Evolutionary conservation across 768 basidiomycete species (phyloP).

Genomic region (Pholiota conissans): DNA sequence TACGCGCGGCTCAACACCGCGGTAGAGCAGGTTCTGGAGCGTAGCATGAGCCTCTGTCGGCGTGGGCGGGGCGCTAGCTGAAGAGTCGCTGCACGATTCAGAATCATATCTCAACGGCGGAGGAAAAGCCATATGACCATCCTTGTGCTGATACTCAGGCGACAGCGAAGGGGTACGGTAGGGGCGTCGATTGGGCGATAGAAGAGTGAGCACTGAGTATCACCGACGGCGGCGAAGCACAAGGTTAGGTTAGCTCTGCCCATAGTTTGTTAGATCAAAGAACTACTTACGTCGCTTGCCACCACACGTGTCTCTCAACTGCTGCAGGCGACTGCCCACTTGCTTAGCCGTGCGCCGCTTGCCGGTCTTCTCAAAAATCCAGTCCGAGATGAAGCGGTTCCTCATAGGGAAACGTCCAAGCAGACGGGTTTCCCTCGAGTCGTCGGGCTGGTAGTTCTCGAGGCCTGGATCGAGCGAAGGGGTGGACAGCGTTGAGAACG

Average conservation of each 20-base stretch:
- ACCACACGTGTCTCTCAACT: constrained; percentile 71
- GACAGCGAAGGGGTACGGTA: constrained; percentile 28
- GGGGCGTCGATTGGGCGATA: constrained; percentile 37
- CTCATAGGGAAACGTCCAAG: constrained; percentile 78
- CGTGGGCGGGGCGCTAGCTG: constrained; percentile 36
- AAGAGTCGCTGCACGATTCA: constrained; percentile 41
- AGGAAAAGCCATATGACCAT: constrained; percentile 20
- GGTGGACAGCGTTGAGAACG: constrained; percentile 1
- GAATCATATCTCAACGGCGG: constrained; percentile 30
- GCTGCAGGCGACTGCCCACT: constrained; percentile 79
- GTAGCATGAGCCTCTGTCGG: constrained; percentile 37
- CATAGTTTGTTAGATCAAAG: constrained; percentile 6
- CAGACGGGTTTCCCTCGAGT: constrained; percentile 70
- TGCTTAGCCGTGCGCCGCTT: constrained; percentile 75
- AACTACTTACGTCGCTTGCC: constrained; percentile 64
- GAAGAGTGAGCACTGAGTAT: constrained; percentile 45
- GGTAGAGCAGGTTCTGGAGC: constrained; percentile 30
- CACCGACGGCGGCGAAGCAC: constrained; percentile 8
- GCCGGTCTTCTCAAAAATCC: constrained; percentile 69
- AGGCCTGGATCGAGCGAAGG: constrained; percentile 45
- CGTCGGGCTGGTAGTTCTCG: constrained; percentile 69
- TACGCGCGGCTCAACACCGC: constrained; percentile 28
- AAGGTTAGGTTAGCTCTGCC: constrained; percentile 5
- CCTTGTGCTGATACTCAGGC: constrained; percentile 25
- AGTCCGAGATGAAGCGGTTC: constrained; percentile 79